These are phyloP conservation scores for Globisporangium barbulae DNA, from an alignment of 352 stramenopile species.

Conservation along the genomic window DNA sequence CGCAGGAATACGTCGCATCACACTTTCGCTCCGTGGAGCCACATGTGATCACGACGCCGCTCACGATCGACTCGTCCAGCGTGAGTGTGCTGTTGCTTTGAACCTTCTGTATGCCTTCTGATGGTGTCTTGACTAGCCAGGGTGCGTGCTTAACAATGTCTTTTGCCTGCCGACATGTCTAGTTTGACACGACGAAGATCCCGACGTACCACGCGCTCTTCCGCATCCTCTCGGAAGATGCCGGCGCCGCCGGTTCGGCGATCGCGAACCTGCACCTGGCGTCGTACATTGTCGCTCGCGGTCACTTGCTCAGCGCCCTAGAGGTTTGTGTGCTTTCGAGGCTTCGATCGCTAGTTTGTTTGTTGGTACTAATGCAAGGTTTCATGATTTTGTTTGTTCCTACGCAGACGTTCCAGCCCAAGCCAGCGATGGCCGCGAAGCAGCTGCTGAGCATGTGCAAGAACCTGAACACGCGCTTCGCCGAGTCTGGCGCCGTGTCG, in stretches of 20 bases:
- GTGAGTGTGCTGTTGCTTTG: slow-evolving; percentile 21
- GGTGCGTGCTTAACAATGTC: neutral
- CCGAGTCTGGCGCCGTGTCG: slow-evolving; percentile 30
- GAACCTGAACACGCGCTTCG: slow-evolving; percentile 62
- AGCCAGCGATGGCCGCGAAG: slow-evolving; percentile 70
- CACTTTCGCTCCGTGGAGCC: slow-evolving; percentile 35
- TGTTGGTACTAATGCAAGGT: neutral
- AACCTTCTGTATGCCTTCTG: neutral
- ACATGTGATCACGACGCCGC: slow-evolving; percentile 33
- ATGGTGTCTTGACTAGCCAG: neutral
- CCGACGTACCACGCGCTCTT: slow-evolving; percentile 65
- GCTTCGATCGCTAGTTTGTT: neutral
- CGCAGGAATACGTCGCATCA: slow-evolving; percentile 48
- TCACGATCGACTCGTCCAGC: slow-evolving; percentile 48
- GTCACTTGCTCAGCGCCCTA: slow-evolving; percentile 46
- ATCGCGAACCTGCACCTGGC: slow-evolving; percentile 66
- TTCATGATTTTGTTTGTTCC: neutral
- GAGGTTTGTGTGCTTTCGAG: slow-evolving; percentile 26
- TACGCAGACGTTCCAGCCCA: slow-evolving; percentile 55
- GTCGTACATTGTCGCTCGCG: slow-evolving; percentile 63
- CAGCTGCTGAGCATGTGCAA: slow-evolving; percentile 54
- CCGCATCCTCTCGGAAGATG: slow-evolving; percentile 73
- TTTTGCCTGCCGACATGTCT: neutral
- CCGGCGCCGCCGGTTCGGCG: slow-evolving; percentile 52
- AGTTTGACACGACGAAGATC: slow-evolving; percentile 63